Base-by-base conservation (phyloP, 2,329 filamentous ascomycete species). In the Chrysoporthe deuterocubensis region DNA sequence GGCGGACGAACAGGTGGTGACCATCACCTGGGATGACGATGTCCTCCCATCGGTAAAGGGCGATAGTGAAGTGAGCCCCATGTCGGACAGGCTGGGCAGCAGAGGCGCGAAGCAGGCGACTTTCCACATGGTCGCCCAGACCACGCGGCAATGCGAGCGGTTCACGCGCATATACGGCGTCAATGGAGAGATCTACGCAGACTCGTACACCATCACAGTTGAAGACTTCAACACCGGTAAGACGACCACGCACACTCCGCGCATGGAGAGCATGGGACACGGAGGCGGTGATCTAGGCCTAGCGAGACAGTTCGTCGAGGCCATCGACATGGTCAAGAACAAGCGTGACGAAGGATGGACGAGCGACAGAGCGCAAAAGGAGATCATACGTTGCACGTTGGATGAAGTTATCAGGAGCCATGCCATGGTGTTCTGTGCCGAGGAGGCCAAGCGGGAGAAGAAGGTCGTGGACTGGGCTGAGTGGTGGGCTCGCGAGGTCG, bases 41-140 rank as follows among this genome's bases (percentile, higher is more conserved):
- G 81, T 81, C 0, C 71, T 82, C 2, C 74, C 59, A 16, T 44
- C 57, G 5, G 3, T 43, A 54, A 43, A 26, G 42, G 37, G 16
- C 48, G 50, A n/a, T 50, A 58, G 50, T 3, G 57, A 9, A 18
- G n/a, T 44, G 32, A 43, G 16, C 61, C 52, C 21, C 54, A 61
- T 70, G 57, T 54, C 72, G 62, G 67, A 79, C 73, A 58, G 71
- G 1, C 68, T 77, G 26, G 73, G 73, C n/a, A 77, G 79, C 63
- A 83, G 89, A 34, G 88, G 88, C 1, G 88, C 93, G 56, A 98
- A 98, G 81, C 93, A 91, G 18, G 95, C 94, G 0, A 89, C 89
- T 1, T 92, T 98, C 76, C 95, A 98, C 79, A 97, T 98, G 95
- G 90, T 95, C 2, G 94, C 95, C 1, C 92, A 94, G 70, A 97